Evolutionary conservation across 352 stramenopile genomes (phyloP), one percentile per base, ranked within the genome.

Genomic region (Phytophthora ramorum): DNA sequence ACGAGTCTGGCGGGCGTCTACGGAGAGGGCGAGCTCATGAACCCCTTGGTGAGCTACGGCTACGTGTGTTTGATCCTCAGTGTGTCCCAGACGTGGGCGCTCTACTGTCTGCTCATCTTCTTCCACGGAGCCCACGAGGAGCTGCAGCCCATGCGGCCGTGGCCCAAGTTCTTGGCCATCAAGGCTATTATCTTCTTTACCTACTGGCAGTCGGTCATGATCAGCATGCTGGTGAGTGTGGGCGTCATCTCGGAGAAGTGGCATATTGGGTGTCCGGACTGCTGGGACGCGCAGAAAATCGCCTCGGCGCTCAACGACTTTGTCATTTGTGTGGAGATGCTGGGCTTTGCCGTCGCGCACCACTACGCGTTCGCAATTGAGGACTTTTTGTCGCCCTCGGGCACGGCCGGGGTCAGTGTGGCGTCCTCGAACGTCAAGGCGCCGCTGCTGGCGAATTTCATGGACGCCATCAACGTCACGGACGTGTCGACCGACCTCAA

Each of bases 111-210:
- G 41, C 77, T 98, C 44, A 80, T 98, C 40, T 98, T 98, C 66
- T 98, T 98, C 77, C 68, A 95, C 43, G 95, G 81, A n/a, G 96
- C 91, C 5, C 85, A 96, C 50, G 85, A 97, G 48, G 89, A 97
- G 57, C 75, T 98, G 49, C 76, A 79, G 28, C 92, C 94, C 20
- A 92, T 98, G 53, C 78, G 91, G 13, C 93, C 93, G 38, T 83
- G 97, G 62, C 87, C 85, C n/a, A 98, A 98, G 71, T 98, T 98
- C 68, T 60, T 98, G 34, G 88, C 87, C 5, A 97, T 98, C 68
- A 98, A 98, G 64, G 88, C 86, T 5, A 96, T 98, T 55, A 97
- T 98, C 37, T 98, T 98, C 75, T 97, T 98, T 62, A 97, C 91
- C 22, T 98, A 96, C 76, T 98, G 94, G 94, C 94, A 98, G 81